These are phyloP conservation scores for Sporormia fimetaria DNA, from an alignment of 495 filamentous ascomycete genomes.

Conservation along the genomic window DNA sequence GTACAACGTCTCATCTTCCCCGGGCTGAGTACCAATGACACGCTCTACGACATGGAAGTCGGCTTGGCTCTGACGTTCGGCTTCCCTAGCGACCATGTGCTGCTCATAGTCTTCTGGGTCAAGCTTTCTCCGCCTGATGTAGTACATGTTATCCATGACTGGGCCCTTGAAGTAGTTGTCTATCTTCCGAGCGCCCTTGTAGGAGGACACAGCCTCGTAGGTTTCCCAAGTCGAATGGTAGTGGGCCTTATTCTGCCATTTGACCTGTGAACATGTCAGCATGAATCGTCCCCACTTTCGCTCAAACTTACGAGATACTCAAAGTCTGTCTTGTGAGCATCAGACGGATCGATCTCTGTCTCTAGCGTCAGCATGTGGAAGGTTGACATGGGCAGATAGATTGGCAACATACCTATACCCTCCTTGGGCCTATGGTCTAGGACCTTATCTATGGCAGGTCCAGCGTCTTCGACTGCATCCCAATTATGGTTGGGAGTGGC, in stretches of 20 bases:
- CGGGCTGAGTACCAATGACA: slow-evolving; percentile 68
- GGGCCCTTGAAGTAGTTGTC: slow-evolving; percentile 88
- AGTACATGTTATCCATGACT: slow-evolving; percentile 23
- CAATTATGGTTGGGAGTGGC: slow-evolving; percentile 27
- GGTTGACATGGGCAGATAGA: neutral
- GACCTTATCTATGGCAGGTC: slow-evolving; percentile 77
- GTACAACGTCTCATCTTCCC: slow-evolving; percentile 70
- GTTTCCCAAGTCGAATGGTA: slow-evolving; percentile 93
- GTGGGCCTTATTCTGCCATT: slow-evolving; percentile 93
- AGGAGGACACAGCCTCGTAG: slow-evolving; percentile 52
- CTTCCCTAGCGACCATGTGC: slow-evolving; percentile 78
- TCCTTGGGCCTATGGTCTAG: slow-evolving; percentile 73
- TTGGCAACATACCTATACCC: slow-evolving; percentile 41
- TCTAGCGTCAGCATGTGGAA: too few relatives aligned
- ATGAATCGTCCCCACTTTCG: too few relatives aligned
- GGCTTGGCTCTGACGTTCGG: slow-evolving; percentile 67
- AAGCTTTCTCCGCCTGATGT: slow-evolving; percentile 28
- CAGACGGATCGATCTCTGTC: slow-evolving; percentile 16
- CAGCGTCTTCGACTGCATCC: slow-evolving; percentile 44
- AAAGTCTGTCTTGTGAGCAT: slow-evolving; percentile 58
- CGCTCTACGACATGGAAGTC: slow-evolving; percentile 87
- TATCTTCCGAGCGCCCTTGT: slow-evolving; percentile 67
- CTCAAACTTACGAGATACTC: slow-evolving; percentile 55
- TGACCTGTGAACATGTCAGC: slow-evolving; percentile 45
- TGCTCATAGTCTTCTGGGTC: slow-evolving; percentile 82